Percentiles rank a stretch among this genome's conserved stretches.
Evolutionary conservation across 2,329 filamentous ascomycete species (phyloP).

Genomic region (Xylaria multiplex): DNA sequence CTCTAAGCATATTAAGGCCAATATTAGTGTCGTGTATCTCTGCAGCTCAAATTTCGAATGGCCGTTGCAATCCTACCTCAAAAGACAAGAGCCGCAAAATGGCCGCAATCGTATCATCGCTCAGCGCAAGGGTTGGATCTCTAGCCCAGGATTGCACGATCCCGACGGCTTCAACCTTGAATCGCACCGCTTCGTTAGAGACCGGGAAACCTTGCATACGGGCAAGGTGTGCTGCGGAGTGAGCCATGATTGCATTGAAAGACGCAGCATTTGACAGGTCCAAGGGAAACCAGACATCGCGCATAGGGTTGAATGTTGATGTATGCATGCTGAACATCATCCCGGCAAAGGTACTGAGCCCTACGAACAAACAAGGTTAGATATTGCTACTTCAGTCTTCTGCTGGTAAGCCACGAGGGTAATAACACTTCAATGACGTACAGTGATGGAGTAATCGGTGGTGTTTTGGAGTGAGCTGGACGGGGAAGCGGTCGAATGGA

Average conservation of each 20-base stretch:
- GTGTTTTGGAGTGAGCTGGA: conserved; percentile 49
- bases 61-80: conserved; percentile 43
- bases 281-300: conserved; percentile 53
- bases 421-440: conserved; percentile 35
- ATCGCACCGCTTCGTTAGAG: conserved; percentile 46
- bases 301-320: conserved; percentile 43
- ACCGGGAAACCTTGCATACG: conserved; percentile 47
- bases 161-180: conserved; percentile 51
- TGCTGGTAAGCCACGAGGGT: conserved; percentile 28
- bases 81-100: conserved; percentile 49
- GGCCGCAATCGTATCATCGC: conserved; percentile 50
- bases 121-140: conserved; percentile 46
- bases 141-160: conserved; percentile 50
- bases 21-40: neutral
- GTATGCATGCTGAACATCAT: conserved; percentile 29
- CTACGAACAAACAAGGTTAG: conserved; percentile 40
- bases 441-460: conserved; percentile 53
- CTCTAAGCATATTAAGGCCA: conserved; percentile 28
- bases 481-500: conserved; percentile 51
- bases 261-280: conserved; percentile 55
- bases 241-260: conserved; percentile 55
- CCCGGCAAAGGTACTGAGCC: conserved; percentile 49
- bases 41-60: neutral
- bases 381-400: conserved; percentile 50
- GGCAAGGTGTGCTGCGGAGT: conserved; percentile 53